A percentile compares a stretch with the other conserved stretches of the same genome.
Conservation (phyloP, 2,329 filamentous ascomycete genomes). For the Sporothrix protearum region DNA sequence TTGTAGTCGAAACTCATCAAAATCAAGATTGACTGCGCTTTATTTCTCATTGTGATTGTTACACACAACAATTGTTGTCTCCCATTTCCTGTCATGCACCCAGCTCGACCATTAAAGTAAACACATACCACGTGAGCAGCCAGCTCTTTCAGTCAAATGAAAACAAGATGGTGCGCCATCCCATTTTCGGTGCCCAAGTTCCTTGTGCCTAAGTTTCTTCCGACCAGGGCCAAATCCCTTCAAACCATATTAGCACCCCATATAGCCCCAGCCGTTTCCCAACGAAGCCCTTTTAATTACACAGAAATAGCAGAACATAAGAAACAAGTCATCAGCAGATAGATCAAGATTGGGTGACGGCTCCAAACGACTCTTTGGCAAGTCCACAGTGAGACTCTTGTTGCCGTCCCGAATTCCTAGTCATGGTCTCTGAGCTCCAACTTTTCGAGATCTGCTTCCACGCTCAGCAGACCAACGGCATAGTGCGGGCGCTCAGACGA, state of each 20-base stretch:
- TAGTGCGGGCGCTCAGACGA: constrained; percentile 64
- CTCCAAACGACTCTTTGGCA: background rate
- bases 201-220: too few relatives aligned
- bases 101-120: background rate
- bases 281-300: background rate
- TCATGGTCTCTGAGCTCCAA: constrained; percentile 46
- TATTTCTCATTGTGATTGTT: background rate
- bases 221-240: too few relatives aligned
- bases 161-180: background rate
- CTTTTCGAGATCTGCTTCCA: constrained; percentile 70
- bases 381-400: background rate
- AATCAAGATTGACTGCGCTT: background rate
- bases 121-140: background rate
- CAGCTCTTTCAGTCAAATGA: background rate
- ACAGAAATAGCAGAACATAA: background rate
- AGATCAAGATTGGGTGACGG: background rate
- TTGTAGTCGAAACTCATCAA: constrained; percentile 4
- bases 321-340: background rate
- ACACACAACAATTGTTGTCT: too few relatives aligned
- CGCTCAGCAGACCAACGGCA: constrained; percentile 72
- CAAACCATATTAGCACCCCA: background rate
- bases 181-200: background rate
- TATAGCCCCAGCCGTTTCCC: background rate
- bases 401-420: background rate
- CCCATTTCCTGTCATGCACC: too few relatives aligned